Conservation (phyloP, 2,329 filamentous ascomycete genomes). For the Colletotrichum scovillei region DNA sequence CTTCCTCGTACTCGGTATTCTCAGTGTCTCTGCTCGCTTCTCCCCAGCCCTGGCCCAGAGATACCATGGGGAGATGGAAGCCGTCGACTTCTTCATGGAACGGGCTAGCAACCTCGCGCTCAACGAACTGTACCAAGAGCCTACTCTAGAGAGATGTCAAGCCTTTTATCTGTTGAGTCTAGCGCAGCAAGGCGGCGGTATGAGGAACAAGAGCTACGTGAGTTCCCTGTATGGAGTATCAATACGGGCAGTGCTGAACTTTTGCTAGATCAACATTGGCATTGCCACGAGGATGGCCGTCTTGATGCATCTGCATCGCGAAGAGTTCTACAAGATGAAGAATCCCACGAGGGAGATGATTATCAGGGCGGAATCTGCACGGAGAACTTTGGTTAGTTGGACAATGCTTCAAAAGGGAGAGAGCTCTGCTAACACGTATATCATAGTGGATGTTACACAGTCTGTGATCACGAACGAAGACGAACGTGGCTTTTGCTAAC, state of each 20-base stretch:
- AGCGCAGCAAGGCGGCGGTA: conserved; percentile 67
- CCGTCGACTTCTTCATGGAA: conserved; percentile 65
- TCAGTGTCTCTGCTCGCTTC: conserved; percentile 67
- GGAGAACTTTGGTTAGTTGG: conserved; percentile 62
- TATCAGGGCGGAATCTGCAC: conserved; percentile 65
- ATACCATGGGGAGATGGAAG: conserved; percentile 62
- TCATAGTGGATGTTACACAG: conserved; percentile 68
- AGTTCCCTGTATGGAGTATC: conserved; percentile 38
- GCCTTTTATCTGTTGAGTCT: conserved; percentile 69
- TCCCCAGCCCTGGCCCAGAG: conserved; percentile 59
- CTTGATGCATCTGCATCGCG: conserved; percentile 64
- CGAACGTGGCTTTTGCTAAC: not conserved
- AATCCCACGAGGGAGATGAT: conserved; percentile 57
- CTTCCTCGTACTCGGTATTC: conserved; percentile 66
- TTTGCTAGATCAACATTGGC: conserved; percentile 63
- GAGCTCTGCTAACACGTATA: conserved; percentile 6
- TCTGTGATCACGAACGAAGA: conserved; percentile 37
- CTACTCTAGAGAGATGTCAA: conserved; percentile 66
- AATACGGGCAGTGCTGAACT: conserved; percentile 37
- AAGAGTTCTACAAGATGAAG: conserved; percentile 61
- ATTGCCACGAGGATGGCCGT: conserved; percentile 67
- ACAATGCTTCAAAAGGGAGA: not conserved
- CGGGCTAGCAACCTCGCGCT: conserved; percentile 59
- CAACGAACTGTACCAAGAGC: conserved; percentile 62
- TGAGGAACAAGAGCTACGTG: conserved; percentile 65